Conservation (phyloP, 768 basidiomycete species). For the Tulasnella sp. region DNA sequence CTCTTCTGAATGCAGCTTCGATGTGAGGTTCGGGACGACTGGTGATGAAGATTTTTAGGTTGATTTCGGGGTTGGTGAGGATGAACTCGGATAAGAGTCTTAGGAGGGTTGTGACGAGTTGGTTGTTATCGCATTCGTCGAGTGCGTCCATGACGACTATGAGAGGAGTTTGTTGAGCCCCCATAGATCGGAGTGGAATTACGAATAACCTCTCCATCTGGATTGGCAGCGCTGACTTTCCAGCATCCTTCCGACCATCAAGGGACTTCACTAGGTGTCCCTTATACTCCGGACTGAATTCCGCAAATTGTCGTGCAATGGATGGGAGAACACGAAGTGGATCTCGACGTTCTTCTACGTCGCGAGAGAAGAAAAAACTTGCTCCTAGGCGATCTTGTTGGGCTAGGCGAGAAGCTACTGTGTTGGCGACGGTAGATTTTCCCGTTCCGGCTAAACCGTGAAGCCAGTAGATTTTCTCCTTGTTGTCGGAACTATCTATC, state of each 20-base stretch:
- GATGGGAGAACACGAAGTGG: conserved; percentile 25
- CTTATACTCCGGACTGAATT: conserved; percentile 9
- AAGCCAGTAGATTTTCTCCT: conserved; percentile 22
- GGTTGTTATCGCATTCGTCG: conserved; percentile 27
- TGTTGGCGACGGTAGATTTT: conserved; percentile 30
- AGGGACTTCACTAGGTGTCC: conserved; percentile 8
- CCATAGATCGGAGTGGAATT: conserved; percentile 2
- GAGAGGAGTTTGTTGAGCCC: conserved; percentile 11
- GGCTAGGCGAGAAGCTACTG: conserved; percentile 23
- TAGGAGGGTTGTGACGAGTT: conserved; percentile 18
- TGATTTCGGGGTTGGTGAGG: conserved; percentile 21
- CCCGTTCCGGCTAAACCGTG: conserved; percentile 29
- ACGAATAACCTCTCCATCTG: conserved; percentile 19
- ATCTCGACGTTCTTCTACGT: conserved; percentile 17
- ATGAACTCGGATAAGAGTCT: conserved; percentile 18
- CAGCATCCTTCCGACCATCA: background rate
- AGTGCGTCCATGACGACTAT: conserved; percentile 29
- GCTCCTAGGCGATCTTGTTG: conserved; percentile 24
- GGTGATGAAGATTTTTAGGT: conserved; percentile 27
- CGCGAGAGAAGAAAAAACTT: conserved; percentile 26
- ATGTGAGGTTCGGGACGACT: conserved; percentile 26
- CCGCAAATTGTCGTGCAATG: conserved; percentile 25
- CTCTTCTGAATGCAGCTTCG: background rate
- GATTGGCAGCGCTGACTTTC: conserved; percentile 16
- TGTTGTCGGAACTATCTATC: background rate